Evolutionary conservation across 2,329 filamentous ascomycete species (phyloP), one percentile per base, ranked within the genome.

Genomic region (Ophiostoma populinum): DNA sequence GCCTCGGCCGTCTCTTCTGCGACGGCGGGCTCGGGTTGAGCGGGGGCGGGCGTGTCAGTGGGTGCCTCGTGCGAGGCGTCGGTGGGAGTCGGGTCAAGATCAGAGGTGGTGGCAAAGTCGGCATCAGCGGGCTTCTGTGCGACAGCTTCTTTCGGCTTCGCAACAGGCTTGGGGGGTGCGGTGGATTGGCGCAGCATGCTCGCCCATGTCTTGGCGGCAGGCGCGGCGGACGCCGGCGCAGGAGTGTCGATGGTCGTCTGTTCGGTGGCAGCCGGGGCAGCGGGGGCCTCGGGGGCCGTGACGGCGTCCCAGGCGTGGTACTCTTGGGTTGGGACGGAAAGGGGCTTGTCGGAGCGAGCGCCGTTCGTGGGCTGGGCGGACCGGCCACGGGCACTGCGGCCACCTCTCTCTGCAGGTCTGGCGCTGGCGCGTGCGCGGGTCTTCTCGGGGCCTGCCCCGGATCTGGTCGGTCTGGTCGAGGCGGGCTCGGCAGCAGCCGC

Each of bases 261-360:
- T 13, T 39, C 36, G 20, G 17, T 13, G 24, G 35, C 53, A 45
- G 55, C 57, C 42, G 26, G 26, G n/a, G 21, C 20, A 6, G 54
- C 55, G 39, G 53, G 51, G 55, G 58, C 50, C 29, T 61, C 58
- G 34, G 55, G 51, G 21, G 54, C 42, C 41, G 58, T 54, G 24
- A 56, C 48, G 31, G 62, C 53, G 41, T 63, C 67, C 72, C 72
- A 80, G 40, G 68, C 71, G 40, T 59, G 53, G 11, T 77, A 77
- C 50, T 86, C 79, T 43, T 72, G 67, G 42, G 78, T 80, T 28
- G 79, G 75, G 40, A 80, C 62, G 39, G 75, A 78, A 43, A 68
- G 58, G 43, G 59, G 56, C 44, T 70, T 68, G 60, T 70, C 72
- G 53, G 54, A 48, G 46, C 65, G 69, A 42, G 70, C 56, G 45